phyloP scores from a whole-genome alignment of 2,329 filamentous ascomycete genomes.

The Stenocarpella maydis region DNA sequence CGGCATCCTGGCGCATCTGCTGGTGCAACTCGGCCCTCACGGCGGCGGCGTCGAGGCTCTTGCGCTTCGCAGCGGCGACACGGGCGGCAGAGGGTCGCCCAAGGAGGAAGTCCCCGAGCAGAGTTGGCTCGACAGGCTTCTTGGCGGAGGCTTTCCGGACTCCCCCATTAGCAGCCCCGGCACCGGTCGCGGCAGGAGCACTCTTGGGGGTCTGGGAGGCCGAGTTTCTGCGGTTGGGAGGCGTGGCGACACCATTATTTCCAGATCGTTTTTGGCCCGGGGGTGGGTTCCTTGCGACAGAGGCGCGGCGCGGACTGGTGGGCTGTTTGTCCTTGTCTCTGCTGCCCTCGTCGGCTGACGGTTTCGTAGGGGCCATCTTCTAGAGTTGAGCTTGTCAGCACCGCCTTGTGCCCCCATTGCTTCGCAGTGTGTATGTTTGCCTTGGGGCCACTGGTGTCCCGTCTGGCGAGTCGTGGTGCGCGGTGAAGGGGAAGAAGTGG shows the following conservation, averaged over 20 bases:
- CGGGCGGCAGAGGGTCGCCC: constrained; percentile 66
- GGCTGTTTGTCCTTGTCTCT: constrained; percentile 34
- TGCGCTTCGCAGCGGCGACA: constrained; percentile 56
- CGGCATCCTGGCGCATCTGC: constrained; percentile 67
- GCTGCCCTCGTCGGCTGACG: constrained; percentile 34
- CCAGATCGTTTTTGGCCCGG: constrained; percentile 32
- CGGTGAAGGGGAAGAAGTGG: constrained; percentile 19
- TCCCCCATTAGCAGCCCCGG: constrained; percentile 39
- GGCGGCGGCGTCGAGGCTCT: constrained; percentile 62
- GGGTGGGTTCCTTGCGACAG: constrained; percentile 36
- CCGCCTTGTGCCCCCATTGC: not conserved
- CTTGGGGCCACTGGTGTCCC: not conserved
- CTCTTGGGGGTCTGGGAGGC: constrained; percentile 50
- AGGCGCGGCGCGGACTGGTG: constrained; percentile 27
- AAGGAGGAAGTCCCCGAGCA: constrained; percentile 65
- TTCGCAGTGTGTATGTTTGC: not conserved
- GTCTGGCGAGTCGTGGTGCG: not conserved
- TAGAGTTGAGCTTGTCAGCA: constrained; percentile 30
- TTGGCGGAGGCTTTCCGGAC: constrained; percentile 48
- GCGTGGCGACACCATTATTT: constrained; percentile 40
- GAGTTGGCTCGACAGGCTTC: constrained; percentile 52
- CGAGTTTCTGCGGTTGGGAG: constrained; percentile 40
- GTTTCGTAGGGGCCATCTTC: constrained; percentile 37
- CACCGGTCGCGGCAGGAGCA: constrained; percentile 49
- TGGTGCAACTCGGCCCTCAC: constrained; percentile 62